Percentiles rank a stretch among this genome's conserved stretches.
Conservation (phyloP, 305 asterid genomes). For the Solanum chacoense region DNA sequence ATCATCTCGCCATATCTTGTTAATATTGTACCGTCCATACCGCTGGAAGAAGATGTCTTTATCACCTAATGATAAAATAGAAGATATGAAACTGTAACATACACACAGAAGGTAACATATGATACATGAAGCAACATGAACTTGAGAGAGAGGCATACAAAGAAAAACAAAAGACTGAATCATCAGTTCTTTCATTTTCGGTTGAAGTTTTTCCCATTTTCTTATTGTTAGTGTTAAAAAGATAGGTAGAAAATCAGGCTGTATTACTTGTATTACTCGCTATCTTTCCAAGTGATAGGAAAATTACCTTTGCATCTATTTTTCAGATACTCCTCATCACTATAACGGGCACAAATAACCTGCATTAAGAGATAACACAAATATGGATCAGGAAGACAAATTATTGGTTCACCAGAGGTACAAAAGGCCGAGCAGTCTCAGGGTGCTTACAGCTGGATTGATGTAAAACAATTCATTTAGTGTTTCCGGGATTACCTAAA, state of each 20-base stretch:
- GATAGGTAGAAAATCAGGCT: neutral
- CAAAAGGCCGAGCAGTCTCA: neutral
- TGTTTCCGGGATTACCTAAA: constrained; percentile 80
- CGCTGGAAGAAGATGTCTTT: constrained; percentile 43
- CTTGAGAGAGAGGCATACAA: neutral
- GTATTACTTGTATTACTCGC: neutral
- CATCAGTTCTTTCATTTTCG: neutral
- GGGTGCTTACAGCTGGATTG: constrained; percentile 53
- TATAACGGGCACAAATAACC: constrained; percentile 73
- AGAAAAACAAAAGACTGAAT: neutral
- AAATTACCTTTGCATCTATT: constrained; percentile 63
- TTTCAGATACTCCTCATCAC: constrained; percentile 62
- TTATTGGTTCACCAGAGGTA: neutral
- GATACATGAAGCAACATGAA: neutral
- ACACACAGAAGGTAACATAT: neutral
- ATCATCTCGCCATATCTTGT: constrained; percentile 78
- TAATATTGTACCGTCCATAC: constrained; percentile 51
- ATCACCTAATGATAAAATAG: constrained; percentile 35
- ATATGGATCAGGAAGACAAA: neutral
- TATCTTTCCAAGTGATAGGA: neutral
- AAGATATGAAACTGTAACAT: neutral
- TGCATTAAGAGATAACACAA: constrained; percentile 14
- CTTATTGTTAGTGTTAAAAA: neutral
- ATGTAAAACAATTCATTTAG: constrained; percentile 62
- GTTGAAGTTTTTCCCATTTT: neutral